These are phyloP conservation scores for Capsicum baccatum DNA, from an alignment of 257 asterid species.

Conservation along the genomic window DNA sequence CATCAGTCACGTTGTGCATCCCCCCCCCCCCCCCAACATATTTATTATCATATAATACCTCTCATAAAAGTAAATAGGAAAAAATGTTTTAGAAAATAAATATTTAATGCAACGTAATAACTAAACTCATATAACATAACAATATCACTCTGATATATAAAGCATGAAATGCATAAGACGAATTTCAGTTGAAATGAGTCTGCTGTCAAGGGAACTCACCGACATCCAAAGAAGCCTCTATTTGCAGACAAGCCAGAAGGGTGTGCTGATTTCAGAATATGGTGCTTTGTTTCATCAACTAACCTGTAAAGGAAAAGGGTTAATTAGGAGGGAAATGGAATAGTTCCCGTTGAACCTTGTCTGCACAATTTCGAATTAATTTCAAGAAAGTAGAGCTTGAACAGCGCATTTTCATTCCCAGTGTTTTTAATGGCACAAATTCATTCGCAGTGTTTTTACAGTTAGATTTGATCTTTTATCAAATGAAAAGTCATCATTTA, in stretches of 20 bases:
- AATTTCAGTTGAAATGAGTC: constrained; percentile 9
- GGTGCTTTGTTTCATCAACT: constrained; percentile 82
- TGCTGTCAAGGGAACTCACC: constrained; percentile 46
- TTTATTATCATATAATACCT: not conserved
- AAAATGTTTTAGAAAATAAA: not conserved
- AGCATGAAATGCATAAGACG: not conserved
- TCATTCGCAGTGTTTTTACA: not conserved
- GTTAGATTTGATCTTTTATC: not conserved
- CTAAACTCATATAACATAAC: not conserved
- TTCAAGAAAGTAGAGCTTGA: constrained; percentile 8
- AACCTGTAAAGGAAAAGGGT: constrained; percentile 54
- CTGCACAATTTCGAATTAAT: not conserved
- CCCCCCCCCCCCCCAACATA: not conserved
- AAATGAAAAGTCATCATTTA: not conserved
- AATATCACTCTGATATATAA: not conserved
- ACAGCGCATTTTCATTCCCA: constrained; percentile 1
- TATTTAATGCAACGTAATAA: not conserved
- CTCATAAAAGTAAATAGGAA: not conserved
- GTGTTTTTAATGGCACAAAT: not conserved
- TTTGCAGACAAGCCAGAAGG: constrained; percentile 98
- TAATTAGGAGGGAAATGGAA: constrained; percentile 21
- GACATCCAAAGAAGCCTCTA: constrained; percentile 98
- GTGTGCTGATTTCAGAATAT: constrained; percentile 88
- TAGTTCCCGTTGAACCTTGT: not conserved
- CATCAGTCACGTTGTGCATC: not conserved